Percentiles rank a stretch among this genome's conserved stretches.
Conservation (phyloP, 73 alveolate species). For the Tetrahymena thermophila region DNA sequence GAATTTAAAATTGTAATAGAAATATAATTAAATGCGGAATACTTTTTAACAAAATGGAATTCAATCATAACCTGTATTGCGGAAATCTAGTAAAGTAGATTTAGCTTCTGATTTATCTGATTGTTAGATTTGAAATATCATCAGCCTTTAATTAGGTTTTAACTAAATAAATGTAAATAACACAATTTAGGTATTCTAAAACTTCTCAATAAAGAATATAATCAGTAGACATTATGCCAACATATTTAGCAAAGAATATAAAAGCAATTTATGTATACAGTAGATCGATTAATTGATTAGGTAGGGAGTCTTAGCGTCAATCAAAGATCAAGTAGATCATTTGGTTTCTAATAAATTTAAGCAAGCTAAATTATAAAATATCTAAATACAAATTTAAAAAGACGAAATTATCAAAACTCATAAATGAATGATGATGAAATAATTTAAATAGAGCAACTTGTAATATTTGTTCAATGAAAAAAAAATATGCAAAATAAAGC, state of each 20-base stretch:
- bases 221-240: neutral
- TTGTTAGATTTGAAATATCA: neutral
- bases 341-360: neutral
- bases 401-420: neutral
- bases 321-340: neutral
- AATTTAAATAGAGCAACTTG: too few species aligned
- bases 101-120: neutral
- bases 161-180: neutral
- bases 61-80: neutral
- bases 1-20: neutral
- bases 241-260: neutral
- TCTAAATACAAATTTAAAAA: neutral
- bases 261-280: neutral
- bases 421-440: too few species aligned
- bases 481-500: too few species aligned
- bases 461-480: too few species aligned
- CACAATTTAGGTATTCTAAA: neutral
- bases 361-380: neutral
- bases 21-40: too few species aligned
- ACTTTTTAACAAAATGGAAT: neutral
- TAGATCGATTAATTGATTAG: too few species aligned
- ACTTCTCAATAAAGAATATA: neutral
- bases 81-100: neutral
- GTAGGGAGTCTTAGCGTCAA: neutral
- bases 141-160: neutral